Evolutionary conservation across 331 rosid genomes (phyloP).

Genomic region (Erythrophleum ivorense): DNA sequence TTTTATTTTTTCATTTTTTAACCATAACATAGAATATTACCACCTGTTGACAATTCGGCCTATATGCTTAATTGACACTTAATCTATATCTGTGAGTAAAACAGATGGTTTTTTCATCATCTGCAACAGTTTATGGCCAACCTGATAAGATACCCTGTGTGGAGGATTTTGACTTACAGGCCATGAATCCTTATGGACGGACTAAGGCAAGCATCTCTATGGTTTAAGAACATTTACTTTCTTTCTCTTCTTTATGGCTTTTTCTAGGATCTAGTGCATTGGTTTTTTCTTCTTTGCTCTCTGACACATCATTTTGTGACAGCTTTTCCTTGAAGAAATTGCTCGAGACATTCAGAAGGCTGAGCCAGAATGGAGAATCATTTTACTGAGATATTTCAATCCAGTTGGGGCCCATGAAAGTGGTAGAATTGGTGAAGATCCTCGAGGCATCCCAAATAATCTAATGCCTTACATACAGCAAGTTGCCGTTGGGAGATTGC

Average conservation of each 20-base stretch:
- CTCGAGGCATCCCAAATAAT: conserved; percentile 77
- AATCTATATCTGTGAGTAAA: conserved; percentile 13
- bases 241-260: background rate
- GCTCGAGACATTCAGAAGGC: conserved; percentile 71
- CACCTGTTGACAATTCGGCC: background rate
- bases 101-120: conserved; percentile 74
- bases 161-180: conserved; percentile 60
- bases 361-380: conserved; percentile 68
- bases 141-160: conserved; percentile 70
- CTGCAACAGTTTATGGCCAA: conserved; percentile 75
- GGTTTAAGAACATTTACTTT: background rate
- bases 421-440: conserved; percentile 77
- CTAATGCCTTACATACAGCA: conserved; percentile 83
- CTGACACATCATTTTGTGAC: conserved; percentile 10
- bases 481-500: conserved; percentile 77
- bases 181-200: conserved; percentile 75
- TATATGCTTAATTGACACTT: conserved; percentile 12
- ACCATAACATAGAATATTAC: background rate
- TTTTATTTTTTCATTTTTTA: background rate
- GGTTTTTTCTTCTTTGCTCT: background rate
- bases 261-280: conserved; percentile 9
- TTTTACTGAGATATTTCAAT: conserved; percentile 71
- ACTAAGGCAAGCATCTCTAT: conserved; percentile 53
- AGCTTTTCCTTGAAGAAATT: conserved; percentile 75
- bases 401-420: conserved; percentile 83